These are phyloP conservation scores for Purpureocillium takamizusanense DNA, from an alignment of 2,329 filamentous ascomycete genomes.

Conservation along the genomic window DNA sequence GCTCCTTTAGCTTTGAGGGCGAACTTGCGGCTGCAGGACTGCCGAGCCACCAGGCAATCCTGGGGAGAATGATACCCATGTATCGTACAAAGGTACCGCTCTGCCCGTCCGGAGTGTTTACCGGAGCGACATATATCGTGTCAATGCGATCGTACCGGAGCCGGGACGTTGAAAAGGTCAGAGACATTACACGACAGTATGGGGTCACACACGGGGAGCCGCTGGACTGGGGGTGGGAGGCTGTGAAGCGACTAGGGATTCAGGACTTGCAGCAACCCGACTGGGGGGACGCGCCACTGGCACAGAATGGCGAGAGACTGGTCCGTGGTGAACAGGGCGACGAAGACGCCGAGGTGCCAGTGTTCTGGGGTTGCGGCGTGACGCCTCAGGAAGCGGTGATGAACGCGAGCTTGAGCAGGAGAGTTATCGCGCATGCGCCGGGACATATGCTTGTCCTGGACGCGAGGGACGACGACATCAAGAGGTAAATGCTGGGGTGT, in stretches of 20 bases:
- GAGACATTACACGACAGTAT: conserved; percentile 46
- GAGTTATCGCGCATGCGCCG: conserved; percentile 50
- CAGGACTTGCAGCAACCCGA: conserved; percentile 40
- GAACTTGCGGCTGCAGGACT: conserved; percentile 43
- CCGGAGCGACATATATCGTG: conserved; percentile 44
- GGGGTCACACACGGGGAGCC: conserved; percentile 53
- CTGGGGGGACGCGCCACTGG: conserved; percentile 44
- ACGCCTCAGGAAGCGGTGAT: no score
- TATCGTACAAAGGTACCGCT: conserved; percentile 49
- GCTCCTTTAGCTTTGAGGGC: conserved; percentile 54
- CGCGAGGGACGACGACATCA: conserved; percentile 29
- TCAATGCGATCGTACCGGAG: conserved; percentile 52
- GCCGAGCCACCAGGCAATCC: conserved; percentile 37
- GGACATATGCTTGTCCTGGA: conserved; percentile 56
- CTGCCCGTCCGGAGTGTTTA: conserved; percentile 49
- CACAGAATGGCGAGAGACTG: conserved; percentile 26
- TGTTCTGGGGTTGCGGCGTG: conserved; percentile 42
- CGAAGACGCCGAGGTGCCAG: conserved; percentile 29
- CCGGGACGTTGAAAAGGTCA: conserved; percentile 40
- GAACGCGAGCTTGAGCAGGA: conserved; percentile 5
- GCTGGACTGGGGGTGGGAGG: conserved; percentile 56
- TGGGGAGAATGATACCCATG: conserved; percentile 35
- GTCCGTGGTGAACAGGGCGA: conserved; percentile 16
- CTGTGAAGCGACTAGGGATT: conserved; percentile 42
- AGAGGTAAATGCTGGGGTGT: no score